These are phyloP conservation scores for Parastagonospora avenae DNA, from an alignment of 2,329 filamentous ascomycete species.

Conservation along the genomic window DNA sequence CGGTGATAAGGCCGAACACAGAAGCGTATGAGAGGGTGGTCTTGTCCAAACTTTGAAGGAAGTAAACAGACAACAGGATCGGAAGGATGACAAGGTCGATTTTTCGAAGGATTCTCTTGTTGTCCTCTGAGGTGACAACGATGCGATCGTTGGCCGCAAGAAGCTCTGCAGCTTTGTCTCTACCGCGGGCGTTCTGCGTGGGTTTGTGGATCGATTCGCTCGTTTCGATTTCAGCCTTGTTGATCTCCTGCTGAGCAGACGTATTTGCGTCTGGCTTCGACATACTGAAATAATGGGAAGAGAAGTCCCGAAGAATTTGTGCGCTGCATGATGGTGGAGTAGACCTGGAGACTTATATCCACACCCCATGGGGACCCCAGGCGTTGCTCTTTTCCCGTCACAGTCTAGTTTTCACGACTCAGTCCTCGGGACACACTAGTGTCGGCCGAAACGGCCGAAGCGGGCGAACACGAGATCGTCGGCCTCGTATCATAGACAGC, in stretches of 20 bases:
- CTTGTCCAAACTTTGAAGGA: constrained; percentile 68
- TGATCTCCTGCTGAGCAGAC: constrained; percentile 12
- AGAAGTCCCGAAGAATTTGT: not conserved
- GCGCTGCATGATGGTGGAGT: constrained; percentile 12
- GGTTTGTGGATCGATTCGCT: constrained; percentile 36
- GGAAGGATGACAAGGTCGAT: constrained; percentile 60
- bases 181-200: constrained; percentile 12
- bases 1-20: constrained; percentile 66
- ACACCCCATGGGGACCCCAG: constrained; percentile 36
- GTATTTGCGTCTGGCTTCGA: constrained; percentile 14
- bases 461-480: not conserved
- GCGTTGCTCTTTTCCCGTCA: constrained; percentile 21
- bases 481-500: not conserved
- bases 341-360: constrained; percentile 14
- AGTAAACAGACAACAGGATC: constrained; percentile 65
- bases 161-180: constrained; percentile 58
- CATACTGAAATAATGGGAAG: constrained; percentile 15
- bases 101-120: constrained; percentile 56
- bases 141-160: constrained; percentile 54
- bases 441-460: constrained; percentile 19
- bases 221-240: constrained; percentile 31
- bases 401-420: not conserved
- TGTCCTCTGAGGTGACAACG: constrained; percentile 58
- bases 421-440: not conserved
- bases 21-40: constrained; percentile 66